These are phyloP conservation scores for Starmerella stigmatis DNA, from an alignment of 805 yeast genomes.

Conservation along the genomic window DNA sequence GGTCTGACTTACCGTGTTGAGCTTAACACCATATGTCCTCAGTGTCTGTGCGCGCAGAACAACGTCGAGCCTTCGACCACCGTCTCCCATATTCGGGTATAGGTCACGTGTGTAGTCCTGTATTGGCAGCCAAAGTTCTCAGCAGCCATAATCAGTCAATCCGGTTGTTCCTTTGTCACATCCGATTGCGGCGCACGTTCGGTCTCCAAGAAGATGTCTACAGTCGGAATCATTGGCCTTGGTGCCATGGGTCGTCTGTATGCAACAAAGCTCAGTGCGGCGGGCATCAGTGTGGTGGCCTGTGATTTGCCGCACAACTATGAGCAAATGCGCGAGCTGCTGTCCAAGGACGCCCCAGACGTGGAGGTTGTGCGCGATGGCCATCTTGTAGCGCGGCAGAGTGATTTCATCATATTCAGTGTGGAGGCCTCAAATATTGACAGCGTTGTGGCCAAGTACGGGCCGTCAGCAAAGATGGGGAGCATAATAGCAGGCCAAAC, in stretches of 20 bases:
- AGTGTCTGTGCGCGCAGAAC: too few species aligned
- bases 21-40: too few species aligned
- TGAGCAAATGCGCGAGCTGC: constrained; percentile 37
- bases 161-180: too few species aligned
- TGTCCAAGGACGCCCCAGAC: constrained; percentile 22
- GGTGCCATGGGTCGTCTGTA: constrained; percentile 95
- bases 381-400: constrained; percentile 63
- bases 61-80: too few species aligned
- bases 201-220: not conserved
- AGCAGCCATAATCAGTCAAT: too few species aligned
- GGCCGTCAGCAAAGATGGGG: constrained; percentile 74
- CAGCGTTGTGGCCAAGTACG: constrained; percentile 62
- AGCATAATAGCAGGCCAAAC: constrained; percentile 98
- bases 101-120: too few species aligned
- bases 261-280: constrained; percentile 62
- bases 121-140: too few species aligned
- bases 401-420: constrained; percentile 79
- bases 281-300: constrained; percentile 68
- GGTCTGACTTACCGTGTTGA: too few species aligned
- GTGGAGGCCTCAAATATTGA: constrained; percentile 85
- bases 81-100: too few species aligned
- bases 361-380: constrained; percentile 64
- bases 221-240: constrained; percentile 88
- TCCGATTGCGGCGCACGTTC: constrained; percentile 23
- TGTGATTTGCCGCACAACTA: constrained; percentile 67